A percentile compares a stretch with the other conserved stretches of the same genome.
phyloP scores from a whole-genome alignment of 2,329 filamentous ascomycete genomes.

The Lasiodiplodia hormozganensis region DNA sequence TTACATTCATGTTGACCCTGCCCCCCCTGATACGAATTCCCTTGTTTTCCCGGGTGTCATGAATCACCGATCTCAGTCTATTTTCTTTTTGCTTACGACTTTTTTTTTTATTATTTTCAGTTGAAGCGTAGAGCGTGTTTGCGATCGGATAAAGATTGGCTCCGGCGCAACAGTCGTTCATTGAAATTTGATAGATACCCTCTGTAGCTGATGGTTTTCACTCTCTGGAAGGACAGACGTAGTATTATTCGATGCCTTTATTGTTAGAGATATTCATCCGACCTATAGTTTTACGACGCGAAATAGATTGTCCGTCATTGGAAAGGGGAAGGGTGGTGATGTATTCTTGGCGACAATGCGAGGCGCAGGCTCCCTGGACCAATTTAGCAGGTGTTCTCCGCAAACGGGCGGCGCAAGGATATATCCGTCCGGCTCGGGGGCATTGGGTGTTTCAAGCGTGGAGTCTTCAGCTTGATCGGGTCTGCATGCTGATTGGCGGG shows the following conservation, averaged over 20 bases:
- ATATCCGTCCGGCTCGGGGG: neutral
- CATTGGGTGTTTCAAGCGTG: neutral
- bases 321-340: neutral
- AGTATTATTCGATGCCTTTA: neutral
- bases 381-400: neutral
- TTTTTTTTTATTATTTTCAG: neutral
- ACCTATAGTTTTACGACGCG: neutral
- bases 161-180: neutral
- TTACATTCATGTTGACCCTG: neutral
- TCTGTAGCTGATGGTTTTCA: constrained; percentile 11
- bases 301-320: neutral
- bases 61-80: neutral
- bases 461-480: neutral
- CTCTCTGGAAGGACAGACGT: constrained; percentile 1
- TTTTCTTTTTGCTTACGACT: neutral
- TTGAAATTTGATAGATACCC: constrained; percentile 20
- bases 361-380: neutral
- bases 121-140: constrained; percentile 10
- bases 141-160: constrained; percentile 4
- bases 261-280: neutral
- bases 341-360: neutral
- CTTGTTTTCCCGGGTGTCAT: neutral
- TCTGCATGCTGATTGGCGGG: constrained; percentile 9
- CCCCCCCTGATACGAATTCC: constrained; percentile 3
- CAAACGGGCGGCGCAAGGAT: neutral